phyloP scores from a whole-genome alignment of 257 asterid genomes.

The Thymus mandschuricus region DNA sequence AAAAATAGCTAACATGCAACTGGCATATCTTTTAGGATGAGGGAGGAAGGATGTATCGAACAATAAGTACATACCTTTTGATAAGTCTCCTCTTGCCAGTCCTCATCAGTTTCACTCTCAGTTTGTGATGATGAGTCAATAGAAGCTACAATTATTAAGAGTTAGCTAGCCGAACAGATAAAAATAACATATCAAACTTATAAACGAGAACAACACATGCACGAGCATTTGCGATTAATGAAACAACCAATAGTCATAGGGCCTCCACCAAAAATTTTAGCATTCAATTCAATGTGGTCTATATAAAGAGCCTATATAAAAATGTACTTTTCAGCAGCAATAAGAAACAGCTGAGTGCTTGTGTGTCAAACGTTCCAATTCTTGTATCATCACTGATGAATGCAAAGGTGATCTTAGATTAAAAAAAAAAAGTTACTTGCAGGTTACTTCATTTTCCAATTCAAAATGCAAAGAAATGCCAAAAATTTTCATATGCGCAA shows the following conservation, averaged over 20 bases:
- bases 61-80: constrained; percentile 66
- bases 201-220: constrained; percentile 3
- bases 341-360: too few species aligned
- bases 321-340: background rate
- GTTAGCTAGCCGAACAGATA: constrained; percentile 30
- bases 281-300: too few species aligned
- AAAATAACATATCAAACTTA: constrained; percentile 13
- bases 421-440: background rate
- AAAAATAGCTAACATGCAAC: constrained; percentile 13
- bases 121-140: constrained; percentile 83
- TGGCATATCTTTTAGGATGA: background rate
- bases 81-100: constrained; percentile 92
- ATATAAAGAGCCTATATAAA: background rate
- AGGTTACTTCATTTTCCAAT: too few species aligned
- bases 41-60: constrained; percentile 18
- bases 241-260: too few species aligned
- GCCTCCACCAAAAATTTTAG: too few species aligned
- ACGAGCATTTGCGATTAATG: background rate
- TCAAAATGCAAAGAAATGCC: background rate
- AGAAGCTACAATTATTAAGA: constrained; percentile 55
- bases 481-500: background rate
- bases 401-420: background rate
- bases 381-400: background rate
- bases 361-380: background rate
- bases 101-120: constrained; percentile 71